Evolutionary conservation across 768 basidiomycete genomes (phyloP).

Genomic region (Mycena pura): DNA sequence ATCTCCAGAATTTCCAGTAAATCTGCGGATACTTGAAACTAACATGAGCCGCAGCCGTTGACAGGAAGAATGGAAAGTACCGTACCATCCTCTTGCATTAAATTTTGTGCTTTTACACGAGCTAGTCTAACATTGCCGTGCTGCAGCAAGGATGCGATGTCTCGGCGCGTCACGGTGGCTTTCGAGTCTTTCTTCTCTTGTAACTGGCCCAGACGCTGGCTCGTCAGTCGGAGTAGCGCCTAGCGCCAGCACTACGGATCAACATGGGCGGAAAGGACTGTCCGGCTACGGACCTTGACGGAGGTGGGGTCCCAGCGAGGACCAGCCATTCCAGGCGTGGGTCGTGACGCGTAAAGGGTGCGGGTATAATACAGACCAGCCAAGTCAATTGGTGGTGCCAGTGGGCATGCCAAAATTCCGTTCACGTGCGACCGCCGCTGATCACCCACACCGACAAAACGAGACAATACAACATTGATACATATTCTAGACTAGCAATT

Average conservation of each 20-base stretch:
- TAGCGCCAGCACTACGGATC: slow-evolving; percentile 33
- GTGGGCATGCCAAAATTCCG: too few relatives aligned
- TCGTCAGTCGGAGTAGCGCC: slow-evolving; percentile 68
- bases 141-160: slow-evolving; percentile 70
- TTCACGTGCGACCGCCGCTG: too few relatives aligned
- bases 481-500: slow-evolving; percentile 18
- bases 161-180: slow-evolving; percentile 64
- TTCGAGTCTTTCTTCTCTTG: slow-evolving; percentile 75
- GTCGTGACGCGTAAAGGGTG: slow-evolving; percentile 17
- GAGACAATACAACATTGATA: too few relatives aligned
- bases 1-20: slow-evolving; percentile 71
- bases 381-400: too few relatives aligned
- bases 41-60: neutral
- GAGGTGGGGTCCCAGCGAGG: slow-evolving; percentile 42
- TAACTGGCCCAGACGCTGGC: slow-evolving; percentile 70
- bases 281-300: slow-evolving; percentile 41
- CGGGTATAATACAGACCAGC: too few relatives aligned
- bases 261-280: slow-evolving; percentile 4
- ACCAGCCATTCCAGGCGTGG: slow-evolving; percentile 13
- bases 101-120: slow-evolving; percentile 73
- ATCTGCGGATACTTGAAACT: slow-evolving; percentile 49
- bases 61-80: neutral
- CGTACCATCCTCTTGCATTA: slow-evolving; percentile 64
- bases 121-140: slow-evolving; percentile 68
- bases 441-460: too few relatives aligned